Base-by-base conservation (phyloP, 305 asterid genomes). In the Fraxinus sp. region DNA sequence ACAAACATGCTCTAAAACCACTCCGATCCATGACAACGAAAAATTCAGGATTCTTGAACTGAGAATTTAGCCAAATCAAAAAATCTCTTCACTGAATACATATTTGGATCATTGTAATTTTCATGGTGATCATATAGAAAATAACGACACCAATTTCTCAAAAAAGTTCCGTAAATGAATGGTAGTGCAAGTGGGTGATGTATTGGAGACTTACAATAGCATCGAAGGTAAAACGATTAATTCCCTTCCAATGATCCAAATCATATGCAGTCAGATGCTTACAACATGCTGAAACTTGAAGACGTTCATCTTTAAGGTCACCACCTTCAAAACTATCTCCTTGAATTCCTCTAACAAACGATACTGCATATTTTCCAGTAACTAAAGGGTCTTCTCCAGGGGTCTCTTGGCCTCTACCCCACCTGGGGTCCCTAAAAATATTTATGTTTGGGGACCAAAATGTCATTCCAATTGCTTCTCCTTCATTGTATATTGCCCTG, bases 351-450 rank as follows among this genome's bases (percentile, higher is more conserved):
- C 89, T 85, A 7, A 90, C 91, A 43, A 88, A 90, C 5, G 91
- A 83, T 2, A 90, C 89, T 0, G 90, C 89, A 24, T 90, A 88
- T 59, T 77, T 88, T 28, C 87, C 57, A 22, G 88, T 85, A n/a
- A 90, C 88, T 4, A 88, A 78, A 0, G 93, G 91, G 84, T 88
- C 91, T 78, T 90, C 93, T 10, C 93, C 92, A 4, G 90, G 91
- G 26, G 91, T 90, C 84, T 90, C 91, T 73, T 90, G 93, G 16
- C 91, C 93, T 37, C 93, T 86, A 5, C 93, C 93, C 93, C 93
- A 90, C 84, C 93, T 79, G 0, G 92, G 93, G 35, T 90, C 93
- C 52, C 93, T 52, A 49, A 83, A 87, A 11, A 90, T 89, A 76
- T 90, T 90, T 73, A 90, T 87, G 86, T 90, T 89, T 49, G 93